Evolutionary conservation across 1,284 basidiomycete species (phyloP).

Genomic region (Ustilago tritici): DNA sequence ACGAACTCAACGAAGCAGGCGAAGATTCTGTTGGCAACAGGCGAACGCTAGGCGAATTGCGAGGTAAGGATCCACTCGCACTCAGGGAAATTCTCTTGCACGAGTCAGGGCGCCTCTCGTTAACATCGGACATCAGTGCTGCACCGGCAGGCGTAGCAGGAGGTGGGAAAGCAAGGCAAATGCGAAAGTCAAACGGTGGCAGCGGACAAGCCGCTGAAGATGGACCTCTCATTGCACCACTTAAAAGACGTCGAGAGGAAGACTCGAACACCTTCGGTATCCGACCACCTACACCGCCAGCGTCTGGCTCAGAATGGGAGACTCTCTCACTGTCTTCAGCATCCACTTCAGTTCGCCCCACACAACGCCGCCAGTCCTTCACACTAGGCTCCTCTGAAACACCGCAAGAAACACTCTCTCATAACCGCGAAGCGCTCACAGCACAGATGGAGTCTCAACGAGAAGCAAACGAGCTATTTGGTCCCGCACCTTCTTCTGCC

Average conservation of each 20-base stretch:
- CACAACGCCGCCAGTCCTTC: slow-evolving; percentile 20
- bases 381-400: slow-evolving; percentile 21
- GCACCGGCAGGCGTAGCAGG: slow-evolving; percentile 41
- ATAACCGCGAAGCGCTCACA: slow-evolving; percentile 12
- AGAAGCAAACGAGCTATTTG: slow-evolving; percentile 54
- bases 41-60: slow-evolving; percentile 49
- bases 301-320: slow-evolving; percentile 31
- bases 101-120: slow-evolving; percentile 28
- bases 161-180: slow-evolving; percentile 51
- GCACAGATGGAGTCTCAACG: slow-evolving; percentile 20
- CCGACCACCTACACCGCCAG: slow-evolving; percentile 38
- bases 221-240: slow-evolving; percentile 47
- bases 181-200: slow-evolving; percentile 28
- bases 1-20: slow-evolving; percentile 32
- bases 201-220: slow-evolving; percentile 46
- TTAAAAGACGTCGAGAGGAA: slow-evolving; percentile 46
- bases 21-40: slow-evolving; percentile 30
- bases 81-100: slow-evolving; percentile 48
- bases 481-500: slow-evolving; percentile 4
- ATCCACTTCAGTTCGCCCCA: slow-evolving; percentile 14
- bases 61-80: slow-evolving; percentile 50
- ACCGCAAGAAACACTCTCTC: slow-evolving; percentile 18
- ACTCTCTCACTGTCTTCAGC: slow-evolving; percentile 31
- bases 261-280: slow-evolving; percentile 31
- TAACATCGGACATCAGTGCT: slow-evolving; percentile 26